These are phyloP conservation scores for Cercis canadensis DNA, from an alignment of 306 rosid species.

Conservation along the genomic window DNA sequence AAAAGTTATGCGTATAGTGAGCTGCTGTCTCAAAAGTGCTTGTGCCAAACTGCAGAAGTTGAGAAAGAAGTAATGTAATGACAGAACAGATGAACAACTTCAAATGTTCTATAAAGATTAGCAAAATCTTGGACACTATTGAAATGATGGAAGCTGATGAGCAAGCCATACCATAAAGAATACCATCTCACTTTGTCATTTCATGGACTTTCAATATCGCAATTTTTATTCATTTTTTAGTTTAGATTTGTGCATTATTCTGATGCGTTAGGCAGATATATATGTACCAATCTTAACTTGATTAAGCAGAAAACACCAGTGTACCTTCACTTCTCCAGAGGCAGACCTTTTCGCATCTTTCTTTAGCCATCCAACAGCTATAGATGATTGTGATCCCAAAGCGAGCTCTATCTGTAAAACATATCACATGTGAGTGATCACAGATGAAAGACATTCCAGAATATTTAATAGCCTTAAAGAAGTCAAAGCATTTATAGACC, in stretches of 20 bases:
- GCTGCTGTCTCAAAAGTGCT: constrained; percentile 76
- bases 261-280: background rate
- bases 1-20: constrained; percentile 73
- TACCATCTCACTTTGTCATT: background rate
- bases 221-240: background rate
- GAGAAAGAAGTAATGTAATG: constrained; percentile 45
- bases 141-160: too few relatives aligned
- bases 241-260: background rate
- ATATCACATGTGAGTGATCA: constrained; percentile 18
- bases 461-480: constrained; percentile 1
- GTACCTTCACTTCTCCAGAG: constrained; percentile 90
- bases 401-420: constrained; percentile 75
- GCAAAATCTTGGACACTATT: too few relatives aligned
- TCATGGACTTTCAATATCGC: background rate
- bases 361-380: constrained; percentile 91
- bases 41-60: constrained; percentile 70
- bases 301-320: constrained; percentile 35
- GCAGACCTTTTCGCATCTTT: constrained; percentile 76
- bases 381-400: constrained; percentile 80
- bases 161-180: too few relatives aligned
- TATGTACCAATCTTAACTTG: background rate
- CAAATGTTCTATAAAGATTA: background rate
- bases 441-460: constrained; percentile 29
- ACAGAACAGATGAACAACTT: constrained; percentile 21
- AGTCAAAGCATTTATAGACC: background rate